Conservation (phyloP, 768 basidiomycete species). For the Boletus subparvulus region DNA sequence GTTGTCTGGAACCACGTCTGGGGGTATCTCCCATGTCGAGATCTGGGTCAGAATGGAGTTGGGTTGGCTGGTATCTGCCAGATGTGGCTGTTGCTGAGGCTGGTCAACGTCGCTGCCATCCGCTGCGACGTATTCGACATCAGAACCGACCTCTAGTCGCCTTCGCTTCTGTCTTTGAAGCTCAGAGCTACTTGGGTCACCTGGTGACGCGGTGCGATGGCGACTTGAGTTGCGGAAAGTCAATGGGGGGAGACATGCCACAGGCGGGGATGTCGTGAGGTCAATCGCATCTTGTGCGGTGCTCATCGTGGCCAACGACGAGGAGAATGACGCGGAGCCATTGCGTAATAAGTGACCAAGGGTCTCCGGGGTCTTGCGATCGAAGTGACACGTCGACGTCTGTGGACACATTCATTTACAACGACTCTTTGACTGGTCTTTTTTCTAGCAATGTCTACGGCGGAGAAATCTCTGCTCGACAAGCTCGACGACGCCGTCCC, state of each 20-base stretch:
- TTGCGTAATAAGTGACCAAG: slow-evolving; percentile 18
- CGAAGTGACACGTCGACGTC: slow-evolving; percentile 13
- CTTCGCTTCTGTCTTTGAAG: slow-evolving; percentile 17
- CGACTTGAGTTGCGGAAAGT: background rate
- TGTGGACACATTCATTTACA: too few relatives aligned
- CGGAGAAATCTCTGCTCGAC: slow-evolving; percentile 45
- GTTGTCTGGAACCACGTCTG: background rate
- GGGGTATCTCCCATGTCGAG: slow-evolving; percentile 25
- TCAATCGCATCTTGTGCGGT: background rate
- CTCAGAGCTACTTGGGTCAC: slow-evolving; percentile 1
- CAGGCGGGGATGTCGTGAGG: slow-evolving; percentile 5
- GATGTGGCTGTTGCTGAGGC: background rate
- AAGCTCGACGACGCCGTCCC: slow-evolving; percentile 64
- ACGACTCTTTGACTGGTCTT: too few relatives aligned
- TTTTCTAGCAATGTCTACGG: slow-evolving; percentile 10
- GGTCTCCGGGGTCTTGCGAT: slow-evolving; percentile 19
- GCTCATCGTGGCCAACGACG: slow-evolving; percentile 25
- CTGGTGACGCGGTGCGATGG: background rate
- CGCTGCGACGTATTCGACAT: background rate
- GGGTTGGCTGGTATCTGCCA: background rate
- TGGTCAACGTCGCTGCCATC: background rate
- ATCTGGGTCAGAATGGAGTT: slow-evolving; percentile 4
- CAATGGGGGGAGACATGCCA: too few relatives aligned
- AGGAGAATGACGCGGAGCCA: slow-evolving; percentile 1
- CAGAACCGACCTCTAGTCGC: slow-evolving; percentile 3